phyloP scores from a whole-genome alignment of 2,329 filamentous ascomycete genomes.

The Hansfordia pulvinata region DNA sequence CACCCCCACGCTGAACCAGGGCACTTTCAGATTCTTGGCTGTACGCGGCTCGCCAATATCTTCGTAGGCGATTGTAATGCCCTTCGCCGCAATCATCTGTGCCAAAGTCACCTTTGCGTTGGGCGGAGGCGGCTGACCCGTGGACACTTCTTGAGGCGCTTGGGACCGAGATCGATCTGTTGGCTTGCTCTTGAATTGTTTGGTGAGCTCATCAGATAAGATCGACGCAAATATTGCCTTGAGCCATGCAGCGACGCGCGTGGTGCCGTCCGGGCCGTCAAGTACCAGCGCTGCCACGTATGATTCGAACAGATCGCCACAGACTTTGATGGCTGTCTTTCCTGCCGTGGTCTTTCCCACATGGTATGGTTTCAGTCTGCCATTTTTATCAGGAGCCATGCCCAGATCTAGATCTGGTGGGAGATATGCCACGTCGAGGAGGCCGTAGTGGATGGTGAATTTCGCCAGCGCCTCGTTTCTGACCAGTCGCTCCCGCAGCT shows the following conservation, averaged over 20 bases:
- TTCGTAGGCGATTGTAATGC: constrained; percentile 47
- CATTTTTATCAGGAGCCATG: constrained; percentile 15
- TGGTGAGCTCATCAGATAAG: constrained; percentile 38
- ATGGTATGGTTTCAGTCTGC: too few species aligned
- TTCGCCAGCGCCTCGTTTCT: constrained; percentile 65
- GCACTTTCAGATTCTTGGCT: constrained; percentile 37
- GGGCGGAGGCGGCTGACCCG: constrained; percentile 8
- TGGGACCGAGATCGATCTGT: constrained; percentile 5
- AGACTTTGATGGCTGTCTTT: constrained; percentile 54
- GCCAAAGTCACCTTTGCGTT: constrained; percentile 39
- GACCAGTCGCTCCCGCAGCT: constrained; percentile 65
- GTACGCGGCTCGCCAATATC: constrained; percentile 39
- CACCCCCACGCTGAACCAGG: constrained; percentile 47
- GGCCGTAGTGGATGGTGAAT: constrained; percentile 57
- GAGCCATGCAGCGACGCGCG: constrained; percentile 55
- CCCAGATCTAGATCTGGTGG: constrained; percentile 29
- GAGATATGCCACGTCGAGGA: constrained; percentile 50
- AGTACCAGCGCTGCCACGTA: constrained; percentile 72
- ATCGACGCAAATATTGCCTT: constrained; percentile 59
- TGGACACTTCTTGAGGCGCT: constrained; percentile 4
- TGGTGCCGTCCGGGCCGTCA: constrained; percentile 50
- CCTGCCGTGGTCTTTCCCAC: constrained; percentile 26
- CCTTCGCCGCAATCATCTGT: constrained; percentile 37
- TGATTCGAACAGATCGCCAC: constrained; percentile 82
- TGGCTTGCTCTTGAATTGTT: constrained; percentile 17